These are phyloP conservation scores for Aspergillus kassunensis DNA, from an alignment of 495 filamentous ascomycete species.

Conservation along the genomic window DNA sequence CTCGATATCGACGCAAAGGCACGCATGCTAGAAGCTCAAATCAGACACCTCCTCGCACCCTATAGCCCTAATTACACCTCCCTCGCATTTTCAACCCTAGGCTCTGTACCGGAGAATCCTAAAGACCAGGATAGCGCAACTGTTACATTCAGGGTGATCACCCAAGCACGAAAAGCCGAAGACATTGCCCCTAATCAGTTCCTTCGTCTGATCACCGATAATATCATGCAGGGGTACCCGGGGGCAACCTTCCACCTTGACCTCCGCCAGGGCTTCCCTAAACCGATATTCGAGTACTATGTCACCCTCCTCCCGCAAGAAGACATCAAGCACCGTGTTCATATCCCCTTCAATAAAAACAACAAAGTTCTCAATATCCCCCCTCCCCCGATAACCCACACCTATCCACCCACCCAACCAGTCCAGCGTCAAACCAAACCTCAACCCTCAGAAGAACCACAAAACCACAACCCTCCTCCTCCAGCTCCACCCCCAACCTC, in stretches of 20 bases:
- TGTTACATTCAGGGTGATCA: conserved; percentile 36
- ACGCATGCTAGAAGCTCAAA: conserved; percentile 37
- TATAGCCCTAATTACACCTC: conserved; percentile 23
- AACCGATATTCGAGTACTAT: conserved; percentile 40
- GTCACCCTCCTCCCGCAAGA: conserved; percentile 39
- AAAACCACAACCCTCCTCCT: conserved; percentile 21
- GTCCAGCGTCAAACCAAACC: conserved; percentile 1
- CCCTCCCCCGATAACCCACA: conserved; percentile 26
- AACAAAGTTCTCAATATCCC: conserved; percentile 29
- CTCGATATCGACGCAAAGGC: conserved; percentile 39
- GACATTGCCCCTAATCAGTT: conserved; percentile 30
- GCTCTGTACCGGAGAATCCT: conserved; percentile 26
- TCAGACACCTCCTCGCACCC: conserved; percentile 19
- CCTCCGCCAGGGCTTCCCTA: conserved; percentile 34
- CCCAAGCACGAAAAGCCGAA: conserved; percentile 32
- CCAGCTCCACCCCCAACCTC: no score
- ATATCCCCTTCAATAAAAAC: conserved; percentile 37
- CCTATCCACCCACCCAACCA: conserved; percentile 35
- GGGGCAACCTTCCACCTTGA: conserved; percentile 42
- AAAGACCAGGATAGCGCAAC: conserved; percentile 35
- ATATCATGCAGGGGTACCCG: conserved; percentile 42
- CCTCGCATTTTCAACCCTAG: conserved; percentile 34
- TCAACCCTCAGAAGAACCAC: conserved; percentile 19
- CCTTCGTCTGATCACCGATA: conserved; percentile 36
- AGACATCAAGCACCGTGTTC: conserved; percentile 34